Percentiles rank a stretch among this genome's conserved stretches.
Evolutionary conservation across 2,329 filamentous ascomycete genomes (phyloP).

Genomic region (Fusarium drepaniforme): DNA sequence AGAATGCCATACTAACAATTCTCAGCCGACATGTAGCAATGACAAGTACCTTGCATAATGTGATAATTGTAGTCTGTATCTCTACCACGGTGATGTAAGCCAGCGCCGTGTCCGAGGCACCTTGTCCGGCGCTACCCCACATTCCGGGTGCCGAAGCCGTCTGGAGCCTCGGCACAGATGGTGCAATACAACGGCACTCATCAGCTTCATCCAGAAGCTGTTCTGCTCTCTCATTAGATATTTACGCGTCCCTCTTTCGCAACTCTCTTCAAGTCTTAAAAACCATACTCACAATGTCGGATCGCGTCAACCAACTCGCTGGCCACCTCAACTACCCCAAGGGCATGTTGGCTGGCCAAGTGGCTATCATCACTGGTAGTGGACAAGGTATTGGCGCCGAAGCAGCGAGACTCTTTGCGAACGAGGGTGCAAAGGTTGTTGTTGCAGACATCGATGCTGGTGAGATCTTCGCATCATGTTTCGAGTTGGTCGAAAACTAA

Average conservation of each 20-base stretch:
- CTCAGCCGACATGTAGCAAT: not conserved
- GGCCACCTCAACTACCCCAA: slow-evolving; percentile 85
- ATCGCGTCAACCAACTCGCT: slow-evolving; percentile 78
- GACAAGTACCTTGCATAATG: not conserved
- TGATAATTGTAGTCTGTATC: not conserved
- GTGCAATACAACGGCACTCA: slow-evolving; percentile 13
- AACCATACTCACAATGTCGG: slow-evolving; percentile 55
- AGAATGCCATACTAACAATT: not conserved
- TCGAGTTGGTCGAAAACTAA: not conserved
- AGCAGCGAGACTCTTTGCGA: slow-evolving; percentile 83
- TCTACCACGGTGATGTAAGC: not conserved
- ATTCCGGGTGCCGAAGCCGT: slow-evolving; percentile 33
- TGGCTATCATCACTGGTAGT: slow-evolving; percentile 88
- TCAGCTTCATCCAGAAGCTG: not conserved
- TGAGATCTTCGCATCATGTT: slow-evolving; percentile 49
- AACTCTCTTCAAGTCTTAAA: not conserved
- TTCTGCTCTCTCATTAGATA: not conserved
- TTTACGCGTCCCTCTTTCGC: not conserved
- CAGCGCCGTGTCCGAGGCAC: slow-evolving; percentile 2
- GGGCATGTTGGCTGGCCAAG: slow-evolving; percentile 82
- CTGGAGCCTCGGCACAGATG: slow-evolving; percentile 44
- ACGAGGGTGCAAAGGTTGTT: slow-evolving; percentile 88
- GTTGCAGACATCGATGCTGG: slow-evolving; percentile 85
- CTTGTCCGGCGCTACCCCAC: slow-evolving; percentile 40
- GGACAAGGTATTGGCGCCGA: slow-evolving; percentile 93